Evolutionary conservation across 257 asterid species (phyloP).

Genomic region (Solanum sitiens): DNA sequence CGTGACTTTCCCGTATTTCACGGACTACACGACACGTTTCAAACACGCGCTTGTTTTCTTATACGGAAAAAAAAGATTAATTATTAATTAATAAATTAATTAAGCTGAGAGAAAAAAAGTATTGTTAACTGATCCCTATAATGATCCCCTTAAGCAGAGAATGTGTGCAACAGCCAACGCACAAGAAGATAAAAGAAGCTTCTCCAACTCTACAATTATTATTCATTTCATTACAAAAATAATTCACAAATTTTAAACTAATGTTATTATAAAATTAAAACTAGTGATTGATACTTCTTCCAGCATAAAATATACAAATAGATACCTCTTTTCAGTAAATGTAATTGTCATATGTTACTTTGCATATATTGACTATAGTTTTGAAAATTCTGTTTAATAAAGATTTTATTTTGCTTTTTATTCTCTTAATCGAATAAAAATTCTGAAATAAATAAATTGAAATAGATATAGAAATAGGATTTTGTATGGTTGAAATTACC

Average conservation of each 20-base stretch:
- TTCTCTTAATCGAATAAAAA: no score
- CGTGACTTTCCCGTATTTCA: slow-evolving; percentile 54
- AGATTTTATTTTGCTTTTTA: no score
- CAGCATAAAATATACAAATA: neutral
- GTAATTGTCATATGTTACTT: neutral
- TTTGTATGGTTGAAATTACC: neutral
- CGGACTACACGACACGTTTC: slow-evolving; percentile 38
- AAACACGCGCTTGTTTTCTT: neutral
- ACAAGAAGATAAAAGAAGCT: neutral
- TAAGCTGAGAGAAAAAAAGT: slow-evolving; percentile 12
- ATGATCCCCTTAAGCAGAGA: slow-evolving; percentile 47
- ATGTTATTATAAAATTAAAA: neutral
- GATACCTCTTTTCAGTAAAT: neutral
- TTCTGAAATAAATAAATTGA: no score
- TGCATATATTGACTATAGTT: no score
- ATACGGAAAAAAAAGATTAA: neutral
- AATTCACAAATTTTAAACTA: neutral
- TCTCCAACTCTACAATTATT: neutral
- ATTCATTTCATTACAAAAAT: neutral
- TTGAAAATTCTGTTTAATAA: no score
- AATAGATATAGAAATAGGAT: no score
- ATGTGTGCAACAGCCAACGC: slow-evolving; percentile 21
- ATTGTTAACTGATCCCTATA: slow-evolving; percentile 90
- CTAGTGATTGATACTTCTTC: slow-evolving; percentile 10
- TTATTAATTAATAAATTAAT: neutral